Conservation (phyloP, 495 filamentous ascomycete genomes). For the Neohortaea acidophila region DNA sequence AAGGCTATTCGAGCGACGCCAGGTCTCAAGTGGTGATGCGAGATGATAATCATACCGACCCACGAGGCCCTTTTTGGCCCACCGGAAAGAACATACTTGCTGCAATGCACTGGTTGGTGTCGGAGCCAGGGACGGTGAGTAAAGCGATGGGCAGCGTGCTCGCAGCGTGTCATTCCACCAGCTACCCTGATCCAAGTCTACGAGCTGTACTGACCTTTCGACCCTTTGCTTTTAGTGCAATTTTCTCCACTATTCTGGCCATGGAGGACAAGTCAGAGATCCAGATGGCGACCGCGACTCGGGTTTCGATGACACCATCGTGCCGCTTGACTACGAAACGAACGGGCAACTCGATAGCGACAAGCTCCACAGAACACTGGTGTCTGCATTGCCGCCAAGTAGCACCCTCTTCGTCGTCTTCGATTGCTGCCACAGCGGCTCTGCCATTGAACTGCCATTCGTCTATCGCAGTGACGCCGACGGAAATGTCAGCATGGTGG, state of each 20-base stretch:
- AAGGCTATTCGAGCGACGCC: slow-evolving; percentile 32
- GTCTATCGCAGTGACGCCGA: slow-evolving; percentile 35
- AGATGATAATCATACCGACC: slow-evolving; percentile 32
- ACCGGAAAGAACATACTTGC: slow-evolving; percentile 40
- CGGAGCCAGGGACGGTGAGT: slow-evolving; percentile 33
- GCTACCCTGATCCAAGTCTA: too few relatives aligned
- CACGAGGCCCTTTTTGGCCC: slow-evolving; percentile 35
- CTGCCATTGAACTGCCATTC: slow-evolving; percentile 41
- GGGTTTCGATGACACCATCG: slow-evolving; percentile 35
- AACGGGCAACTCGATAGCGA: slow-evolving; percentile 38
- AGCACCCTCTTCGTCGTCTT: slow-evolving; percentile 41
- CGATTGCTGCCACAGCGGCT: slow-evolving; percentile 47
- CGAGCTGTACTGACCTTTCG: too few relatives aligned
- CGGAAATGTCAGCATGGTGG: slow-evolving; percentile 38
- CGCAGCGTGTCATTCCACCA: too few relatives aligned
- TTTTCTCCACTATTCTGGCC: slow-evolving; percentile 43
- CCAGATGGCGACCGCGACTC: slow-evolving; percentile 22
- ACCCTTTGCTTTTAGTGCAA: too few relatives aligned
- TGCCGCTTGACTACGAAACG: slow-evolving; percentile 21
- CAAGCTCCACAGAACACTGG: slow-evolving; percentile 35
- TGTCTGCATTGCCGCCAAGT: slow-evolving; percentile 34
- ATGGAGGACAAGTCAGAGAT: slow-evolving; percentile 31
- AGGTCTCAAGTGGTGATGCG: slow-evolving; percentile 40
- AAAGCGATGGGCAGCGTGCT: too few relatives aligned
- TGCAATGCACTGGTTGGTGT: slow-evolving; percentile 41